These are phyloP conservation scores for Phytophthora nicotianae DNA, from an alignment of 352 stramenopile species.

Conservation along the genomic window DNA sequence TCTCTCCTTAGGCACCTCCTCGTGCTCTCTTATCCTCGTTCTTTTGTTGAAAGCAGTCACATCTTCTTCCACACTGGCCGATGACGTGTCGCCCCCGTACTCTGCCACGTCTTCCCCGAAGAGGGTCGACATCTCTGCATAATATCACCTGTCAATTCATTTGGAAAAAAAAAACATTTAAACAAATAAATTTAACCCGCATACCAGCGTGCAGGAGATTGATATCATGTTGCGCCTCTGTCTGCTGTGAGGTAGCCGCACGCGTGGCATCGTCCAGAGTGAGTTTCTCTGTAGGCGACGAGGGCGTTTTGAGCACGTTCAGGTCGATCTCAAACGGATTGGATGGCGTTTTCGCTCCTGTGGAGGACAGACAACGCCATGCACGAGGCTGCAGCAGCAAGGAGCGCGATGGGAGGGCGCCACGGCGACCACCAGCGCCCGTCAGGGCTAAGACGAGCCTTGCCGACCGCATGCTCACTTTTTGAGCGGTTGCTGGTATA, in stretches of 20 bases:
- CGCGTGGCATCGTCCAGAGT: slow-evolving; percentile 22
- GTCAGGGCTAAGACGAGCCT: slow-evolving; percentile 8
- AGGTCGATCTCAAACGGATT: slow-evolving; percentile 70
- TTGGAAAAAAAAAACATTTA: neutral
- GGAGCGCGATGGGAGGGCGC: neutral
- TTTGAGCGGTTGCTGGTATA: slow-evolving; percentile 12
- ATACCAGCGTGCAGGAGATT: slow-evolving; percentile 50
- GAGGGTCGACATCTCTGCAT: slow-evolving; percentile 51
- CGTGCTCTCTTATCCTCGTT: neutral
- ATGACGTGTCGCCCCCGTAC: slow-evolving; percentile 24
- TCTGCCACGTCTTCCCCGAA: slow-evolving; percentile 57
- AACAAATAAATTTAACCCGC: neutral
- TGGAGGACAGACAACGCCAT: slow-evolving; percentile 11
- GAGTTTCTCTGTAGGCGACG: slow-evolving; percentile 14
- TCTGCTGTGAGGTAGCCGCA: slow-evolving; percentile 25
- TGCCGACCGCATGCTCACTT: slow-evolving; percentile 6
- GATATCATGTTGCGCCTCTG: slow-evolving; percentile 38
- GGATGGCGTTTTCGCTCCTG: slow-evolving; percentile 1
- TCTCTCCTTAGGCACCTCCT: neutral
- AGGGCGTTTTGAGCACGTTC: slow-evolving; percentile 20
- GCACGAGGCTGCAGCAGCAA: neutral
- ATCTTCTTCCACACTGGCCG: slow-evolving; percentile 11
- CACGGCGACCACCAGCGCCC: slow-evolving; percentile 1
- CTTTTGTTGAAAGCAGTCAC: slow-evolving; percentile 4
- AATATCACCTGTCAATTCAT: neutral